Base-by-base conservation (phyloP, 768 basidiomycete species). In the Lepiota venenata region DNA sequence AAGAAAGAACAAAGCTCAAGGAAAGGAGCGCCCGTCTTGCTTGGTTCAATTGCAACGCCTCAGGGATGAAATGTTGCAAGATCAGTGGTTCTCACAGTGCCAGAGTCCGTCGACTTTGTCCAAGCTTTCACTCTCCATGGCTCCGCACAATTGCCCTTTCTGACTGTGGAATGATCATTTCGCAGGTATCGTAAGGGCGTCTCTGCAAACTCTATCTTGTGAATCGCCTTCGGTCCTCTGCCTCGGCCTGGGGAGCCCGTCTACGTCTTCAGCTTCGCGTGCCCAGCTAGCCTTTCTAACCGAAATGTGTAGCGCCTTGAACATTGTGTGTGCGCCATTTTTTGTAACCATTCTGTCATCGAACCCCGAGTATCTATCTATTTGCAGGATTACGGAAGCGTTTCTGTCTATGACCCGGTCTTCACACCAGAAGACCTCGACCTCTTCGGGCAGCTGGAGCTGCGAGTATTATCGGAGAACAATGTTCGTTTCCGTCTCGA, bases 201-300 rank as follows among this genome's bases (percentile, higher is more conserved):
- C 70, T 35, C 49, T 80, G 21, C 58, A 48, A 21, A 54, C 55
- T 18, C 59, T 60, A 35, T 49, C 58, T 36, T 57, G 69, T 44
- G 56, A 59, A 12, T 61, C 75, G 32, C 55, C 64, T 8, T 59
- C 65, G 29, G 71, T 87, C 43, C 64, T 91, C 39, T 91, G 88
- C 66, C 78, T 91, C 12, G 88, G 88, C 10, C 72, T 91, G 25
- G 88, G 88, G 47, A 87, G 85, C 65, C 88, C 88, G n/a, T 71
- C 75, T 15, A 63, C 72, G 39, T 89, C 86, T 45, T 71, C 71
- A 46, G 80, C 80, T 52, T 77, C 88, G 36, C 79, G 84, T 56
- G 79, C 78, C 35, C 88, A 91, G 59, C 84, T 91, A 25, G 85
- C 77, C 16, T 81, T 88, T 61, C 75, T 91, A 60, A 72, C 80